Conservation (phyloP, 2,329 filamentous ascomycete genomes). For the Diaporthe australafricana region DNA sequence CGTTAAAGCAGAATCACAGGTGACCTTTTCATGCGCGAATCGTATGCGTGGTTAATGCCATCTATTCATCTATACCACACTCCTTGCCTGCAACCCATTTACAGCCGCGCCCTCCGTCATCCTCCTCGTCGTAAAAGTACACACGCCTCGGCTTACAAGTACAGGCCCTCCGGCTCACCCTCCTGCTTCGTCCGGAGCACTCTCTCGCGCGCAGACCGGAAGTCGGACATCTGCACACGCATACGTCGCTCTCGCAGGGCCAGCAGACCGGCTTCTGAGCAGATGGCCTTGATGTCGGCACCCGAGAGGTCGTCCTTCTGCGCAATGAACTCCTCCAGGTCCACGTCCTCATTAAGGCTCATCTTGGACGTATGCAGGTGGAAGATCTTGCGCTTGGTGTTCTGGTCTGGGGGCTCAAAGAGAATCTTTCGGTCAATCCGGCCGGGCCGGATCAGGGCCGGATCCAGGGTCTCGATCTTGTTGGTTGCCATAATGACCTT, state of each 20-base stretch:
- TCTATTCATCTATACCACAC: constrained; percentile 29
- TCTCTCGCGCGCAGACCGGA: constrained; percentile 89
- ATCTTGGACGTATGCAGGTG: constrained; percentile 98
- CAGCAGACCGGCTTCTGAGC: constrained; percentile 95
- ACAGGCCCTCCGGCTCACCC: constrained; percentile 97
- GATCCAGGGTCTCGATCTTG: constrained; percentile 98
- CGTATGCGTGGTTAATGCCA: constrained; percentile 4
- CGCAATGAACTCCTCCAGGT: constrained; percentile 97
- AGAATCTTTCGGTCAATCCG: constrained; percentile 98
- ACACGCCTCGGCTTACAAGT: constrained; percentile 75
- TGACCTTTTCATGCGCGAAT: not conserved
- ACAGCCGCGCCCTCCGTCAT: not conserved
- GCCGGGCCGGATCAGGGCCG: constrained; percentile 93
- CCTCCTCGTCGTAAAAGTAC: not conserved
- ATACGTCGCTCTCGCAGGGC: constrained; percentile 94
- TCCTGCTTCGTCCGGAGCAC: constrained; percentile 99
- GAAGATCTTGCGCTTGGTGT: constrained; percentile 98
- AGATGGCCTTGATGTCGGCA: constrained; percentile 99
- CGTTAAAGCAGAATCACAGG: constrained; percentile 43
- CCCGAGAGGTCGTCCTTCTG: constrained; percentile 98
- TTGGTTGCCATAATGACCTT: constrained; percentile 99
- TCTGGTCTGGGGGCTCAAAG: constrained; percentile 78
- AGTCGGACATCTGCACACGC: constrained; percentile 99
- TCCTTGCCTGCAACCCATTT: constrained; percentile 17
- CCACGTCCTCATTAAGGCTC: constrained; percentile 96